Percentiles rank a stretch among this genome's conserved stretches.
These are phyloP conservation scores for Colletotrichum sp. DNA, from an alignment of 2,329 filamentous ascomycete genomes.

Conservation along the genomic window DNA sequence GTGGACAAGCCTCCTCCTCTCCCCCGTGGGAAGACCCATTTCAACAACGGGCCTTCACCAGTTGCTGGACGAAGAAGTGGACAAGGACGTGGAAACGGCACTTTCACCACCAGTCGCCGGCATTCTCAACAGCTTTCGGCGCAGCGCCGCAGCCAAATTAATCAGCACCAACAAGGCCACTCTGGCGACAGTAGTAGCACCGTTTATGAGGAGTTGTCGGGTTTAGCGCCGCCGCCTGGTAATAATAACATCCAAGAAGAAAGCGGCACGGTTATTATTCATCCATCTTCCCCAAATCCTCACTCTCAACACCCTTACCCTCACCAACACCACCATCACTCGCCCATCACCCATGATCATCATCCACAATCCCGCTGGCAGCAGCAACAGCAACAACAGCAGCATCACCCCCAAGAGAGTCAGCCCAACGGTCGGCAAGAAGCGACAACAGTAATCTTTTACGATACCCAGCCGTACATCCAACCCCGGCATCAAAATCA, in stretches of 20 bases:
- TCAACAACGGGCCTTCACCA: neutral
- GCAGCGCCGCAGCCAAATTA: neutral
- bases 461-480: neutral
- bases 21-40: neutral
- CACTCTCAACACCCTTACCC: neutral
- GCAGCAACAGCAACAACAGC: neutral
- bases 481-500: neutral
- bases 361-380: neutral
- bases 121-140: neutral
- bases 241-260: neutral
- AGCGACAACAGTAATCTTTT: neutral
- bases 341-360: neutral
- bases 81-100: neutral
- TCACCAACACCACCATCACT: neutral
- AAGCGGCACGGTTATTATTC: neutral
- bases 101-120: neutral
- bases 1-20: conserved; percentile 1
- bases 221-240: neutral
- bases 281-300: neutral
- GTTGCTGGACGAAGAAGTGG: neutral
- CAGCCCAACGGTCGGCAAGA: neutral
- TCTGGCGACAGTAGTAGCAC: neutral
- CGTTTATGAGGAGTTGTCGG: neutral
- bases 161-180: neutral
- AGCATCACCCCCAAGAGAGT: neutral